Evolutionary conservation across 129 eudicot genomes (phyloP).

Genomic region (Deinandra increscens): DNA sequence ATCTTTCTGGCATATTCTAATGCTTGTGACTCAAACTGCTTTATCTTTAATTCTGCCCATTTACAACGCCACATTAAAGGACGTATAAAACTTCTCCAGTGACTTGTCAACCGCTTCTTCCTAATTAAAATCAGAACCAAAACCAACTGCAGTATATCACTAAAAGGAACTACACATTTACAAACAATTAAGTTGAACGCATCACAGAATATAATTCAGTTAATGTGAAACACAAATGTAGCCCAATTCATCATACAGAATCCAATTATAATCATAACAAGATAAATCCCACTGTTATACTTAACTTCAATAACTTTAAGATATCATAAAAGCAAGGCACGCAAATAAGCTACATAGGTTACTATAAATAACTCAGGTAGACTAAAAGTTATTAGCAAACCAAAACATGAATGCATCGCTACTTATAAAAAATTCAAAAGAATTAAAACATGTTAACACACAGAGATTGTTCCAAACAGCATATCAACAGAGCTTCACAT

Average conservation of each 20-base stretch:
- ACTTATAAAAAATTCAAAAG: background rate
- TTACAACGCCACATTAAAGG: slow-evolving; percentile 98
- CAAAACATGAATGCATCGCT: background rate
- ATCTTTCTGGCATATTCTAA: slow-evolving; percentile 47
- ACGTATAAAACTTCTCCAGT: slow-evolving; percentile 86
- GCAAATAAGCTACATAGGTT: background rate
- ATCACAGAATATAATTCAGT: background rate
- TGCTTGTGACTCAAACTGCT: slow-evolving; percentile 68
- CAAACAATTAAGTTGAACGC: background rate
- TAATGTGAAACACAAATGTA: background rate
- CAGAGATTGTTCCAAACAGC: slow-evolving; percentile 6
- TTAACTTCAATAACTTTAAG: slow-evolving; percentile 5
- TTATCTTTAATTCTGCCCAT: slow-evolving; percentile 88
- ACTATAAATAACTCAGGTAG: background rate
- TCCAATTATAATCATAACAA: slow-evolving; percentile 18
- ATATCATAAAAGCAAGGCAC: background rate
- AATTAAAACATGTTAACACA: slow-evolving; percentile 22
- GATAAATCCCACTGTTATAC: background rate
- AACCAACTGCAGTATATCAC: background rate
- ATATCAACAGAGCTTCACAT: background rate
- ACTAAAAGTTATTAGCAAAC: slow-evolving; percentile 5
- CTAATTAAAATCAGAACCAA: slow-evolving; percentile 40
- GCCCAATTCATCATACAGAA: background rate
- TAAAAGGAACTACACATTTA: slow-evolving; percentile 7
- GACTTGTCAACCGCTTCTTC: slow-evolving; percentile 76